Evolutionary conservation across 257 asterid species (phyloP).

Genomic region (Plectranthus barbatus): DNA sequence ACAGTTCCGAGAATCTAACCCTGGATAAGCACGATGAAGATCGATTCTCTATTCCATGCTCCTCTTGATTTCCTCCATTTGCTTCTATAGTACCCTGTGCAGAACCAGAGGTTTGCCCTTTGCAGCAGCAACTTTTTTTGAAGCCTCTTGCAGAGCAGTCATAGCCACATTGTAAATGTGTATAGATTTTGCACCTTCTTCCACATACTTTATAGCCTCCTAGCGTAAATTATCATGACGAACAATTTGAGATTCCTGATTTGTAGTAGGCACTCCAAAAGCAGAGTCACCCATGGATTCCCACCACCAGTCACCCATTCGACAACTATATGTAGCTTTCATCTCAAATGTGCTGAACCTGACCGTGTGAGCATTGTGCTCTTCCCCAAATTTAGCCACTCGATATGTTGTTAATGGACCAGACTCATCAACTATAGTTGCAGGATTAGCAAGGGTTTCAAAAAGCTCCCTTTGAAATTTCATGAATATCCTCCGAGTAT

Average conservation of each 20-base stretch:
- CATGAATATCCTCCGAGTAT: constrained; percentile 61
- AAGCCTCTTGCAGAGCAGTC: constrained; percentile 71
- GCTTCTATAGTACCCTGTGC: constrained; percentile 24
- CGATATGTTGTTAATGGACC: constrained; percentile 38
- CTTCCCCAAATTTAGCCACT: constrained; percentile 85
- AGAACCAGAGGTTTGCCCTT: constrained; percentile 39
- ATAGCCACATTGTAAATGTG: constrained; percentile 62
- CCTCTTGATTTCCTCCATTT: constrained; percentile 38
- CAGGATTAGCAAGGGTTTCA: constrained; percentile 80
- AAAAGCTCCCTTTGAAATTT: constrained; percentile 82
- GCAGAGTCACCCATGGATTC: constrained; percentile 24
- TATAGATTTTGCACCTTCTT: constrained; percentile 86
- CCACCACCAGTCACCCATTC: constrained; percentile 42
- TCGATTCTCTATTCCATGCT: constrained; percentile 28
- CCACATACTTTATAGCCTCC: constrained; percentile 78
- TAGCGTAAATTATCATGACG: constrained; percentile 54
- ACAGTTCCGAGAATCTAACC: constrained; percentile 38
- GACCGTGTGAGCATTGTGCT: constrained; percentile 56
- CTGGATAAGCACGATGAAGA: constrained; percentile 41
- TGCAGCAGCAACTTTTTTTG: constrained; percentile 45
- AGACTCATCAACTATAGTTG: constrained; percentile 49
- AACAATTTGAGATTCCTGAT: constrained; percentile 39
- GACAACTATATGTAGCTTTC: constrained; percentile 80
- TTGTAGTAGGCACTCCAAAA: constrained; percentile 23
- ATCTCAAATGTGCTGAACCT: constrained; percentile 44